A percentile compares a stretch with the other conserved stretches of the same genome.
Conservation (phyloP, 208 protist genomes). For the Leishmania aethiopica region DNA sequence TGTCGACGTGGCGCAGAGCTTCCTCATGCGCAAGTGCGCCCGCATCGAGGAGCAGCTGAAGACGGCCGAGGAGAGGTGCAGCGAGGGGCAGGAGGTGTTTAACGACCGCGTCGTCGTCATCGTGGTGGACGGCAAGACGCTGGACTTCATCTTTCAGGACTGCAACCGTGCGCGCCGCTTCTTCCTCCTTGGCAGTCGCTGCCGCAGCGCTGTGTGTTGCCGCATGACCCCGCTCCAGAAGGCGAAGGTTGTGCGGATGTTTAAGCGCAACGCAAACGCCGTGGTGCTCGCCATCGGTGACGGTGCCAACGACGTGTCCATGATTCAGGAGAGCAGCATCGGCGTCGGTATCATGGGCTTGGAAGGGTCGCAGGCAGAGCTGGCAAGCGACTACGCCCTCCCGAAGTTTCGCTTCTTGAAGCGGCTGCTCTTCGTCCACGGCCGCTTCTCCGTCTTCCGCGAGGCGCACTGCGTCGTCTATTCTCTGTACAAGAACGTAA, state of each 20-base stretch:
- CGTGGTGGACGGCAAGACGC: conserved; percentile 77
- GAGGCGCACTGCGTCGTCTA: conserved; percentile 91
- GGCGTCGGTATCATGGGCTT: conserved; percentile 96
- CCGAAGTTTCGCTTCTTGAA: conserved; percentile 91
- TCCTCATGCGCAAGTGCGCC: conserved; percentile 17
- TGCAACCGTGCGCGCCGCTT: conserved; percentile 49
- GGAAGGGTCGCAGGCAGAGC: conserved; percentile 95
- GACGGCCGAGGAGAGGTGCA: conserved; percentile 32
- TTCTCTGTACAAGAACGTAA: conserved; percentile 97
- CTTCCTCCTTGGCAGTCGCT: conserved; percentile 61
- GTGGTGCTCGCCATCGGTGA: conserved; percentile 84
- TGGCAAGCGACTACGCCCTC: conserved; percentile 93
- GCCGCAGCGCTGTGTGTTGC: conserved; percentile 82
- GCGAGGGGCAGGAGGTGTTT: conserved; percentile 14
- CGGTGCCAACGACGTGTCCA: conserved; percentile 92
- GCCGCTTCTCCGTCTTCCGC: conserved; percentile 89
- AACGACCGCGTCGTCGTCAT: conserved; percentile 44
- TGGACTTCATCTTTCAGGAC: conserved; percentile 73
- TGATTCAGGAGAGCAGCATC: conserved; percentile 95
- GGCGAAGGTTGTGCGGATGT: conserved; percentile 69
- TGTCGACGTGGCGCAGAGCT: not conserved
- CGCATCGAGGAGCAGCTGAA: conserved; percentile 39
- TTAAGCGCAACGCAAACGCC: conserved; percentile 54
- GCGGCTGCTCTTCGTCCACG: conserved; percentile 94
- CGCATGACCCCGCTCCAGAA: conserved; percentile 88